Conservation (phyloP, 768 basidiomycete genomes). For the Candolleomyces aberdarensis region DNA sequence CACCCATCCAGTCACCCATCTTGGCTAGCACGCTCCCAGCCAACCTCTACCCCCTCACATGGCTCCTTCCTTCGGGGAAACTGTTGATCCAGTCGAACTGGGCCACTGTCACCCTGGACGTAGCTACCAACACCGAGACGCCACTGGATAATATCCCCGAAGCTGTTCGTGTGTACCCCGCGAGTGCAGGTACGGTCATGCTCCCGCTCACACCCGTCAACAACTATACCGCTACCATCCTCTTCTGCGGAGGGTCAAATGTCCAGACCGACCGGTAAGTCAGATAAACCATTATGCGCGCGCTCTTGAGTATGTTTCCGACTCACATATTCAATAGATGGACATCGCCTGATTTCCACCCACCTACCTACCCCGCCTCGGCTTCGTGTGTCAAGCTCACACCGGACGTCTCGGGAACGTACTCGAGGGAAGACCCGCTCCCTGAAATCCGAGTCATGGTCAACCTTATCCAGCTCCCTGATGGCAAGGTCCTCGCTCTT, state of each 20-base stretch:
- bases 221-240: slow-evolving; percentile 76
- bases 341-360: slow-evolving; percentile 46
- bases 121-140: slow-evolving; percentile 54
- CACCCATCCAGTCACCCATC: slow-evolving; percentile 55
- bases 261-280: slow-evolving; percentile 45
- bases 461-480: slow-evolving; percentile 66
- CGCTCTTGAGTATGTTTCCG: not conserved
- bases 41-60: slow-evolving; percentile 77
- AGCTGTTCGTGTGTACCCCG: slow-evolving; percentile 77
- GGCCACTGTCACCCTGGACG: slow-evolving; percentile 63
- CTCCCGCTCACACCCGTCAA: slow-evolving; percentile 80
- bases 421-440: slow-evolving; percentile 65
- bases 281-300: not conserved
- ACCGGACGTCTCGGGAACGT: slow-evolving; percentile 61
- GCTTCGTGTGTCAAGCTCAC: slow-evolving; percentile 76
- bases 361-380: slow-evolving; percentile 56
- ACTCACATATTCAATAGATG: slow-evolving; percentile 34
- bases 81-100: slow-evolving; percentile 65
- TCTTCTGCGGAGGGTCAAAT: slow-evolving; percentile 85
- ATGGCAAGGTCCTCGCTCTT: slow-evolving; percentile 61
- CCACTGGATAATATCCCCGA: slow-evolving; percentile 62
- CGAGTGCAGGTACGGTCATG: slow-evolving; percentile 75
- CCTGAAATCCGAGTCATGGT: slow-evolving; percentile 72
- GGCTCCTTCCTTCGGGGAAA: slow-evolving; percentile 65
- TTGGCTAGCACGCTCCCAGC: slow-evolving; percentile 67